phyloP scores from a whole-genome alignment of 495 filamentous ascomycete species.

The Neurospora sp. region DNA sequence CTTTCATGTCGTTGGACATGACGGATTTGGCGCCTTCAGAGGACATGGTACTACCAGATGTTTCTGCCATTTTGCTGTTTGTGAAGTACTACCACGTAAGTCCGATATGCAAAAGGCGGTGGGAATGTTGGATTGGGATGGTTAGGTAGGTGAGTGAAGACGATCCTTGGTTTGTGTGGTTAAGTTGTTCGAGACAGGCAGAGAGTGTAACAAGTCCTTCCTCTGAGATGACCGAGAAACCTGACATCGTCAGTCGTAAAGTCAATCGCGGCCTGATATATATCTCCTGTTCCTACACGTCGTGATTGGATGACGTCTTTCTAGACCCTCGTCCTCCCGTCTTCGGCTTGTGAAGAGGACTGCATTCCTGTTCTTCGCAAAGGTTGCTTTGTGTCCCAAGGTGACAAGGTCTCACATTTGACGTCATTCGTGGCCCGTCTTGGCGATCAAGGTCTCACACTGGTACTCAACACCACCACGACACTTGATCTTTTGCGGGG shows the following conservation, averaged over 20 bases:
- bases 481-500: background rate
- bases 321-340: background rate
- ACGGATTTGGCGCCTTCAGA: conserved; percentile 27
- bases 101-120: no score
- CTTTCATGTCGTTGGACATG: conserved; percentile 32
- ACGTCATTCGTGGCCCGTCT: background rate
- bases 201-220: no score
- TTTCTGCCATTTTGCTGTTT: background rate
- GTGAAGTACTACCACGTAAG: no score
- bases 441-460: background rate
- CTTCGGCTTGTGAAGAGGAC: background rate
- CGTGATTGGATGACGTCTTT: background rate
- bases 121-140: no score
- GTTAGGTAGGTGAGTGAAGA: no score
- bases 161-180: no score
- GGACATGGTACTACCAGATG: no score
- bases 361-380: background rate
- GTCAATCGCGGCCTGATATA: background rate
- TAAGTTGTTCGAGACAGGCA: no score
- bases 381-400: background rate
- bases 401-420: background rate
- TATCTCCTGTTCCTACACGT: background rate
- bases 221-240: no score
- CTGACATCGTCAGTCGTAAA: no score
- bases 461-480: background rate